These are phyloP conservation scores for Ogataea thermomethanolica DNA, from an alignment of 805 yeast species.

Conservation along the genomic window DNA sequence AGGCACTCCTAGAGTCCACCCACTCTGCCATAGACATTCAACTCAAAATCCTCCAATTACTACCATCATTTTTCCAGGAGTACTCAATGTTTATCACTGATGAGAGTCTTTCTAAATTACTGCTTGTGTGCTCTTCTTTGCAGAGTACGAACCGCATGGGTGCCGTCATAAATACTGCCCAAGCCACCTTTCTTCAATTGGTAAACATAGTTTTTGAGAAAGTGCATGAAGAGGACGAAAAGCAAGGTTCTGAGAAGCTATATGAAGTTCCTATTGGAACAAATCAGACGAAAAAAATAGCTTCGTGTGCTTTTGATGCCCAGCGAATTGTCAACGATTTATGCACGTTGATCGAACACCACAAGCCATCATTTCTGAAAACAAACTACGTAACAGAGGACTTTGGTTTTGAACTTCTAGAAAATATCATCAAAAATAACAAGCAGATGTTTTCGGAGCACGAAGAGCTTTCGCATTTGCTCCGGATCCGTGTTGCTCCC, in stretches of 20 bases:
- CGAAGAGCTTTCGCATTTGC: conserved; percentile 59
- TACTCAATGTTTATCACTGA: conserved; percentile 58
- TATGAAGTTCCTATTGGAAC: conserved; percentile 46
- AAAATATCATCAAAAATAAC: conserved; percentile 70
- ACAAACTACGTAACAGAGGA: conserved; percentile 53
- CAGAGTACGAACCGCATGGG: conserved; percentile 66
- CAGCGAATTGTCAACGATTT: conserved; percentile 68
- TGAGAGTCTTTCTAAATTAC: conserved; percentile 50
- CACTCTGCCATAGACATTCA: conserved; percentile 79
- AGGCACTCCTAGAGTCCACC: conserved; percentile 69
- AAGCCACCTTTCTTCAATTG: conserved; percentile 88
- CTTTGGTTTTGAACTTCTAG: conserved; percentile 79
- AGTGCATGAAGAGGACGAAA: conserved; percentile 40
- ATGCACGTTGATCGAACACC: conserved; percentile 61
- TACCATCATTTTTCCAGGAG: conserved; percentile 69
- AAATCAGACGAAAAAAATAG: conserved; percentile 40
- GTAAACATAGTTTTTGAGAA: conserved; percentile 75
- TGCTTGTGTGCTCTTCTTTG: conserved; percentile 68
- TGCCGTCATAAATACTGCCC: conserved; percentile 84
- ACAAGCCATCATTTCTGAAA: conserved; percentile 51
- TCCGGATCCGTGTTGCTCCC: conserved; percentile 72
- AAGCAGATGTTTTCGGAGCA: conserved; percentile 51
- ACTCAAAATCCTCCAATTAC: conserved; percentile 75
- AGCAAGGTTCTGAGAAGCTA: conserved; percentile 18
- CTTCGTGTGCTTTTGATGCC: conserved; percentile 63